A percentile compares a stretch with the other conserved stretches of the same genome.
Evolutionary conservation across 345 rosid species (phyloP).

Genomic region (Bruguiera parviflora): DNA sequence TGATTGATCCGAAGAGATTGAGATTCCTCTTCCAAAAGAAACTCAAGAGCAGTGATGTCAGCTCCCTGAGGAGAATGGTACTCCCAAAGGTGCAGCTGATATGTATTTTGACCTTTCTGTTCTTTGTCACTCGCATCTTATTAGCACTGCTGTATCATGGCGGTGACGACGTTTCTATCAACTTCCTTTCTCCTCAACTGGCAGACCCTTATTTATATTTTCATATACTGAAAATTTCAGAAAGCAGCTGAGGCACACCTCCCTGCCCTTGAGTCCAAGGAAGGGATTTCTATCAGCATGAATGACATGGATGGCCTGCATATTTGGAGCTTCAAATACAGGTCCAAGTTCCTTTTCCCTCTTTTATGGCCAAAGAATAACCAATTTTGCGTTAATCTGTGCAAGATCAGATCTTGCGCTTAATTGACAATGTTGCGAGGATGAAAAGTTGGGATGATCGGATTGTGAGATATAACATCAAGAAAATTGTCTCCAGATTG

Average conservation of each 20-base stretch:
- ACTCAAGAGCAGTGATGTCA: slow-evolving; percentile 92
- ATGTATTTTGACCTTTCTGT: too few relatives aligned
- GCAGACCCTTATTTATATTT: background rate
- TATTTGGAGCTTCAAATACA: slow-evolving; percentile 88
- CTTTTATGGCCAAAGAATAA: background rate
- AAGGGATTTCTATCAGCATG: slow-evolving; percentile 80
- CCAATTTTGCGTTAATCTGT: too few relatives aligned
- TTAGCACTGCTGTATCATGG: background rate
- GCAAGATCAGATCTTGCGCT: too few relatives aligned
- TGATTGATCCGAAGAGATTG: slow-evolving; percentile 59
- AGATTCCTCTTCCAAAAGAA: slow-evolving; percentile 89
- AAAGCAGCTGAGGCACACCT: slow-evolving; percentile 92
- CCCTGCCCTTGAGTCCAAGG: slow-evolving; percentile 77
- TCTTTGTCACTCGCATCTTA: too few relatives aligned
- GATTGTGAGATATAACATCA: too few relatives aligned
- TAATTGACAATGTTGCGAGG: background rate
- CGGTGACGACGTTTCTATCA: too few relatives aligned
- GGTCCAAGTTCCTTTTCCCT: slow-evolving; percentile 33
- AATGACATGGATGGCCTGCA: slow-evolving; percentile 76
- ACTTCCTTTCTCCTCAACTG: too few relatives aligned
- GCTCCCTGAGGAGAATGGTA: slow-evolving; percentile 82
- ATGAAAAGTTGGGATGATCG: too few relatives aligned
- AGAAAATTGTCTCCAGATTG: too few relatives aligned
- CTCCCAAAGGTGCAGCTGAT: slow-evolving; percentile 73
- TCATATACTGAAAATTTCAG: slow-evolving; percentile 29